Evolutionary conservation across 2,329 filamentous ascomycete species (phyloP).

Genomic region (Beauveria sp.): DNA sequence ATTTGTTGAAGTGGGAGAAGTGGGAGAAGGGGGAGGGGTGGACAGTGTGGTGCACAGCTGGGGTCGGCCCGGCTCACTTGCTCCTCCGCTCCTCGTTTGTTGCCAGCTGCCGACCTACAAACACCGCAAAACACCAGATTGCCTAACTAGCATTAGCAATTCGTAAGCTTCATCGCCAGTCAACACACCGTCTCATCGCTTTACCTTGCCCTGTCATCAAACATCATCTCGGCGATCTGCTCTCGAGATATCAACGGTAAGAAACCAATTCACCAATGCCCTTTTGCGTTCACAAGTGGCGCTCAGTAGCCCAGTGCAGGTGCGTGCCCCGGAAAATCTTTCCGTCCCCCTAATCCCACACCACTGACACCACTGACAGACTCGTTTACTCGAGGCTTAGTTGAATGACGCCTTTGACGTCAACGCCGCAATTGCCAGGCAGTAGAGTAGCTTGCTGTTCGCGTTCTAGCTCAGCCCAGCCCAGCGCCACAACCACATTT

Average conservation of each 20-base stretch:
- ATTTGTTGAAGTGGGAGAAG: background rate
- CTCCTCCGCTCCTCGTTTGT: background rate
- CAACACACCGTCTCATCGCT: no score
- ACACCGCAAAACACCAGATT: background rate
- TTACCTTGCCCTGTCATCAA: background rate
- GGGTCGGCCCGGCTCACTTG: background rate
- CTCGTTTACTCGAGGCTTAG: background rate
- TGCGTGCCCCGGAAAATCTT: background rate
- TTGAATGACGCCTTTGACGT: slow-evolving; percentile 7
- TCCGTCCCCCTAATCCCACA: background rate
- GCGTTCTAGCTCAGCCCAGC: background rate
- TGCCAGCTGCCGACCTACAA: background rate
- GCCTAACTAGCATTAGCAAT: background rate
- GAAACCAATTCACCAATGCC: background rate
- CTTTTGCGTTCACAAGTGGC: background rate
- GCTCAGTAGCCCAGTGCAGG: background rate
- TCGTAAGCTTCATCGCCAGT: background rate
- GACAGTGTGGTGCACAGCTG: background rate
- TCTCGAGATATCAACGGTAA: background rate
- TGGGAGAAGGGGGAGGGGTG: background rate
- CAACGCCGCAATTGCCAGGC: background rate
- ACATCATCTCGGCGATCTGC: background rate
- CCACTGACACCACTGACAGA: background rate
- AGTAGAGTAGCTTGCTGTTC: background rate
- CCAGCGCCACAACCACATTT: background rate